Evolutionary conservation across 164 flowering plant genomes (phyloP).

Genomic region (grape (Vitis vinifera)): DNA sequence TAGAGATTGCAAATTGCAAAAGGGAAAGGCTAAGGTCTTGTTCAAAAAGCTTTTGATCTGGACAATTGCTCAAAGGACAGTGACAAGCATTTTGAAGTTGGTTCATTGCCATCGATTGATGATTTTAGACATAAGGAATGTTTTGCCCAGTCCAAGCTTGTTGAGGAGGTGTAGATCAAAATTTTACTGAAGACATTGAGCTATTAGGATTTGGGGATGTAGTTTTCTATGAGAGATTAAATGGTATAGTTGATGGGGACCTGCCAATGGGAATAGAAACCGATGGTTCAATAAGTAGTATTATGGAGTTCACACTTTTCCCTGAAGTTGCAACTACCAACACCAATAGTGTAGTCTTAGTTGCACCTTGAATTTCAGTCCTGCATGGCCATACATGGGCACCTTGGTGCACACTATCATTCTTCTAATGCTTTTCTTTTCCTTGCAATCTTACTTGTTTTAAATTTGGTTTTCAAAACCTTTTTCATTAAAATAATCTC

Average conservation of each 20-base stretch:
- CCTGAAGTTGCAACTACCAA: slow-evolving; percentile 40
- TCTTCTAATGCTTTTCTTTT: too few relatives aligned
- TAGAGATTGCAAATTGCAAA: background rate
- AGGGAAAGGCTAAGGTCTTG: slow-evolving; percentile 23
- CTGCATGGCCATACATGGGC: too few relatives aligned
- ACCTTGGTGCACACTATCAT: too few relatives aligned
- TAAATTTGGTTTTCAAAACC: too few relatives aligned
- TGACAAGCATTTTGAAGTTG: slow-evolving; percentile 55
- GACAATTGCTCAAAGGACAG: slow-evolving; percentile 57
- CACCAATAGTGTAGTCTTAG: too few relatives aligned
- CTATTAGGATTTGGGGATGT: slow-evolving; percentile 64
- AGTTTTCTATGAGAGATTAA: slow-evolving; percentile 65
- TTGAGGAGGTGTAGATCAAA: slow-evolving; percentile 25
- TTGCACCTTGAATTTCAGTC: too few relatives aligned
- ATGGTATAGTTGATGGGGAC: slow-evolving; percentile 74
- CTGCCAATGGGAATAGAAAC: slow-evolving; percentile 83
- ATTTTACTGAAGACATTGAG: slow-evolving; percentile 43
- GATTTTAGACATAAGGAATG: slow-evolving; percentile 37
- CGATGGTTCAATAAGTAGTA: slow-evolving; percentile 60
- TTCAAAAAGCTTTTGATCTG: slow-evolving; percentile 44
- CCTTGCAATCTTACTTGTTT: too few relatives aligned
- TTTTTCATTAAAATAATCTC: too few relatives aligned
- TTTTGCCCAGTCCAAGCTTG: slow-evolving; percentile 30
- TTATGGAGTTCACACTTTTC: slow-evolving; percentile 66
- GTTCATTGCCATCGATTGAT: slow-evolving; percentile 55